Conservation (phyloP, 768 basidiomycete species). For the Daedaleopsis nitida region DNA sequence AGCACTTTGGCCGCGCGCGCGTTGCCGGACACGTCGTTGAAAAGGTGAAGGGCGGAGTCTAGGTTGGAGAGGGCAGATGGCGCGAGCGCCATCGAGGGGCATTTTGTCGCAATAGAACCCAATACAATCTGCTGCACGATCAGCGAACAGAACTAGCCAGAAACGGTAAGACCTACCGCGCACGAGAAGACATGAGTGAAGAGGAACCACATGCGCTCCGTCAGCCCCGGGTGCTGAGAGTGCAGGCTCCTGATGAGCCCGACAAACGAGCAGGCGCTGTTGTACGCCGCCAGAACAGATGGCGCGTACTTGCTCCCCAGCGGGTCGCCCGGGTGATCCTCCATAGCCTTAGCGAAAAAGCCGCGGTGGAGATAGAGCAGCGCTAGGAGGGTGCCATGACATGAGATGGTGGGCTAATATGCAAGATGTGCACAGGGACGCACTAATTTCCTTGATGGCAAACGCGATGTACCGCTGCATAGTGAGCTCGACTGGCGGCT, state of each 20-base stretch:
- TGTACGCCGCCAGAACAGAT: constrained; percentile 69
- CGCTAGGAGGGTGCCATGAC: constrained; percentile 35
- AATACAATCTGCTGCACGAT: constrained; percentile 55
- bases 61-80: constrained; percentile 68
- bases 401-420: too few species aligned
- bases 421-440: constrained; percentile 21
- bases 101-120: constrained; percentile 66
- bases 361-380: constrained; percentile 76
- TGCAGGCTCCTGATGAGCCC: constrained; percentile 64
- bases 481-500: constrained; percentile 48
- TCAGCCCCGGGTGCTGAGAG: constrained; percentile 65
- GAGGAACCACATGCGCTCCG: constrained; percentile 72
- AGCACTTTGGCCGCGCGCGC: constrained; percentile 60
- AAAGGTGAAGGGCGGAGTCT: constrained; percentile 62
- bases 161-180: constrained; percentile 41
- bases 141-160: background rate
- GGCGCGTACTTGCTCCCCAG: constrained; percentile 70
- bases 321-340: constrained; percentile 62
- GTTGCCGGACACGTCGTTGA: constrained; percentile 54
- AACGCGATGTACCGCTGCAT: constrained; percentile 70
- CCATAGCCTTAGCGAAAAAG: constrained; percentile 71
- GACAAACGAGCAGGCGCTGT: constrained; percentile 69
- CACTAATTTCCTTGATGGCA: constrained; percentile 71
- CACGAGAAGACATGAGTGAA: constrained; percentile 76
- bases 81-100: constrained; percentile 60